phyloP scores from a whole-genome alignment of 148 eudicot species.

The Rhododendron simsii region DNA sequence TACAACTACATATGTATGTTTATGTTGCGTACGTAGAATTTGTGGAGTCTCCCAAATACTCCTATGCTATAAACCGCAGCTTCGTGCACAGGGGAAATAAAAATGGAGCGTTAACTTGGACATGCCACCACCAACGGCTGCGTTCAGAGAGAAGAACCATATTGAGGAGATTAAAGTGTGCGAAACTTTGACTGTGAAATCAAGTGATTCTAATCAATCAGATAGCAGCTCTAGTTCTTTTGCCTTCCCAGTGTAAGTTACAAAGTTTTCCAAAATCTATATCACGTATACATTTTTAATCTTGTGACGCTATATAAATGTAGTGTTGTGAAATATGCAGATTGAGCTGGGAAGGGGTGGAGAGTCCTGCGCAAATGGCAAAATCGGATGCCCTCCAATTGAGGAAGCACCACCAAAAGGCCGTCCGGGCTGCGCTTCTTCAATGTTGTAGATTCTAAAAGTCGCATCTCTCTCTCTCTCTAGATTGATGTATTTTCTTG shows the following conservation, averaged over 20 bases:
- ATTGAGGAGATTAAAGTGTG: conserved; percentile 20
- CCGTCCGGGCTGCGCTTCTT: conserved; percentile 23
- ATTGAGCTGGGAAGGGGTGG: conserved; percentile 49
- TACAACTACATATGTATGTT: background rate
- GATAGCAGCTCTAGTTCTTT: conserved; percentile 48
- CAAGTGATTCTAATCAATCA: conserved; percentile 37
- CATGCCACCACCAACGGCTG: background rate
- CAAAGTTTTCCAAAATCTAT: background rate
- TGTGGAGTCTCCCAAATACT: background rate
- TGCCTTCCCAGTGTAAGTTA: conserved; percentile 69
- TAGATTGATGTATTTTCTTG: background rate
- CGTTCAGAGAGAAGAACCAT: conserved; percentile 26
- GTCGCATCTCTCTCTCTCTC: no score
- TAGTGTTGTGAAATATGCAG: conserved; percentile 32
- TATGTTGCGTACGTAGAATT: background rate
- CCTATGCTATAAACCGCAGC: background rate
- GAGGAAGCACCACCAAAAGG: conserved; percentile 24
- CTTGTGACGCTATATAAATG: no score
- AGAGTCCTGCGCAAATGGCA: conserved; percentile 68
- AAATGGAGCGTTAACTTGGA: conserved; percentile 13
- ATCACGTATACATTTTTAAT: background rate
- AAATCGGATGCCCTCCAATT: conserved; percentile 28
- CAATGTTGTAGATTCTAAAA: conserved; percentile 55
- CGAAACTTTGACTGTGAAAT: conserved; percentile 28
- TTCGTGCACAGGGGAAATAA: conserved; percentile 20